Conservation (phyloP, 345 rosid species). For the Mangifera indica region DNA sequence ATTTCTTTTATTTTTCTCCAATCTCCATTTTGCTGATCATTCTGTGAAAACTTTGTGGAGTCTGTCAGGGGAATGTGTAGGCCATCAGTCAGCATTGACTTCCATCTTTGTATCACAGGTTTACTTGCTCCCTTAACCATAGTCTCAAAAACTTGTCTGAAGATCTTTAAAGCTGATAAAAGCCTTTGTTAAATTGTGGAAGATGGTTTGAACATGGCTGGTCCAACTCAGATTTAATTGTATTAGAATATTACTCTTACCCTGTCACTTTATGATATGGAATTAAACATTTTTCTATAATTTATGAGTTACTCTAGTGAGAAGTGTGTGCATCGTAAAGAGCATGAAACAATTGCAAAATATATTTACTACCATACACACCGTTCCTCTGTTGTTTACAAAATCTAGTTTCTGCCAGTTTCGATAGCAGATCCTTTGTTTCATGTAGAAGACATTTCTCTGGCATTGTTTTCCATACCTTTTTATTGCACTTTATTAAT, state of each 20-base stretch:
- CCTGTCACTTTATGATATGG: neutral
- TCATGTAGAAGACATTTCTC: neutral
- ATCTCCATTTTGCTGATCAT: neutral
- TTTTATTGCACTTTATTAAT: neutral
- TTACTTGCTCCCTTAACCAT: neutral
- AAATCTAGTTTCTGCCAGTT: neutral
- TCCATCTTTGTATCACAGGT: neutral
- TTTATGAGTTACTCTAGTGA: too few species aligned
- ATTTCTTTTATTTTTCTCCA: conserved; percentile 1
- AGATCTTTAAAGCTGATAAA: neutral
- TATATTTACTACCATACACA: neutral
- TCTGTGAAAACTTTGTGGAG: neutral
- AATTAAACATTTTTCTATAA: neutral
- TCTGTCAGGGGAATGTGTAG: neutral
- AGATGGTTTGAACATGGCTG: neutral
- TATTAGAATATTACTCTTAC: neutral
- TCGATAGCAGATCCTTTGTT: neutral
- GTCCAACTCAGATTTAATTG: neutral
- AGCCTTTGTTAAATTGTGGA: too few species aligned
- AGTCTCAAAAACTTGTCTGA: neutral
- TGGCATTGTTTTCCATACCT: neutral
- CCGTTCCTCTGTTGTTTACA: neutral
- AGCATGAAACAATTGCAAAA: neutral
- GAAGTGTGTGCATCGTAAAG: too few species aligned
- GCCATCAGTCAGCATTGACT: neutral